Conservation (phyloP, 805 yeast species). For the Barnettozyma sucrosica region DNA sequence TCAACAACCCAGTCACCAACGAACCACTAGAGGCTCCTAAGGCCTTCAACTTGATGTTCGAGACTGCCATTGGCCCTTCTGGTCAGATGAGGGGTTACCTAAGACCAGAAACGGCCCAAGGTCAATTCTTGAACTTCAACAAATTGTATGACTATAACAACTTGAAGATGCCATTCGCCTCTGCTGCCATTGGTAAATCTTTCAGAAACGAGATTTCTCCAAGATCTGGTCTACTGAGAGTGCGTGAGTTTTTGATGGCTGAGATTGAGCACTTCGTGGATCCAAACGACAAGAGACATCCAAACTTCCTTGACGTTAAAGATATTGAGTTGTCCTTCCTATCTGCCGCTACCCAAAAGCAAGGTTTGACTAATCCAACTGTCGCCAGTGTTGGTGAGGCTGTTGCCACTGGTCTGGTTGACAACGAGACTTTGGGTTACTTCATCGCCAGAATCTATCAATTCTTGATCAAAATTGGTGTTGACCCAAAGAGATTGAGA, state of each 20-base stretch:
- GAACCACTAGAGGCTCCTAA: constrained; percentile 83
- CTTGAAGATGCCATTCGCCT: constrained; percentile 98
- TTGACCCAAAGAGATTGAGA: constrained; percentile 74
- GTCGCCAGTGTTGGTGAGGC: constrained; percentile 84
- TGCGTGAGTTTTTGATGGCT: constrained; percentile 98
- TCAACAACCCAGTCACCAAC: constrained; percentile 88
- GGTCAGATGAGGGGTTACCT: constrained; percentile 92
- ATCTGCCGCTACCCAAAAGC: constrained; percentile 82
- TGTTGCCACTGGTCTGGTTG: constrained; percentile 80
- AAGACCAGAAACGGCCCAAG: constrained; percentile 99
- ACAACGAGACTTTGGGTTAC: constrained; percentile 95
- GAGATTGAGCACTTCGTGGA: constrained; percentile 98
- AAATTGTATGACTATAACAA: constrained; percentile 93
- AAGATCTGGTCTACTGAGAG: constrained; percentile 94
- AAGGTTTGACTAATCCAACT: constrained; percentile 68
- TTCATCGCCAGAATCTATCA: constrained; percentile 88
- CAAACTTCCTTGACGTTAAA: constrained; percentile 69
- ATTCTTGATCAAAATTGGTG: constrained; percentile 86
- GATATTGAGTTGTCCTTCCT: constrained; percentile 70
- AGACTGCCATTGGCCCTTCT: constrained; percentile 98
- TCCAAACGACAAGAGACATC: constrained; percentile 80
- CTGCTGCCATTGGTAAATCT: constrained; percentile 97
- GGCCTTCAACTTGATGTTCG: constrained; percentile 98
- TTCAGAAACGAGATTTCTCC: constrained; percentile 99
- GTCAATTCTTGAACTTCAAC: constrained; percentile 93